Conservation (phyloP, 805 yeast species). For the Starmerella powellii region DNA sequence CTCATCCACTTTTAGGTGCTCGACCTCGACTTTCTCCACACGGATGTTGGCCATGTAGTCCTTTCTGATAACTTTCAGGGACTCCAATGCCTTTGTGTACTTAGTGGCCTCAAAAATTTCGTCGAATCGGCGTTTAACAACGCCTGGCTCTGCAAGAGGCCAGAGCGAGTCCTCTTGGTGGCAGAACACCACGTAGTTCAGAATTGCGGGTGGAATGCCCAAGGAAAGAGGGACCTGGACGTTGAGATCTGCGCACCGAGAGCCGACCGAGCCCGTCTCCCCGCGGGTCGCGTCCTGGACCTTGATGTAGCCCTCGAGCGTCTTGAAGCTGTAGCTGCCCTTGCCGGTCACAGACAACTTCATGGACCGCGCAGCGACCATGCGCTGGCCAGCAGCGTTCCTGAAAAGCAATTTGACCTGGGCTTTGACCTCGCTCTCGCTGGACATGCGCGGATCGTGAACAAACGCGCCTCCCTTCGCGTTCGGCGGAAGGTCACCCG, state of each 20-base stretch:
- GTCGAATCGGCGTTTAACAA: constrained; percentile 81
- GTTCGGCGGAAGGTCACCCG: constrained; percentile 93
- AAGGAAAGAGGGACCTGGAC: constrained; percentile 64
- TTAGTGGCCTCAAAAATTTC: constrained; percentile 93
- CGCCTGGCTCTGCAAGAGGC: constrained; percentile 84
- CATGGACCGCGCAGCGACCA: constrained; percentile 81
- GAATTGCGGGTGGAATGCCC: constrained; percentile 78
- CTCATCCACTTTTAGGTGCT: constrained; percentile 61
- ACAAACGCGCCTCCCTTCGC: constrained; percentile 92
- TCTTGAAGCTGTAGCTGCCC: constrained; percentile 63
- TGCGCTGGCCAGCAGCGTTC: constrained; percentile 51
- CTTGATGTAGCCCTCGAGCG: constrained; percentile 72
- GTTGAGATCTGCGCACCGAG: constrained; percentile 77
- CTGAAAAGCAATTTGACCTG: constrained; percentile 82
- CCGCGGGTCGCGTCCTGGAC: background rate
- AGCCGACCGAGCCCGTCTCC: constrained; percentile 31
- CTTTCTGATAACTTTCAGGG: constrained; percentile 60
- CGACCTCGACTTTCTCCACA: constrained; percentile 63
- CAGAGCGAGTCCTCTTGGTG: constrained; percentile 95
- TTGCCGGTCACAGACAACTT: constrained; percentile 51
- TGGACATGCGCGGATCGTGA: constrained; percentile 66
- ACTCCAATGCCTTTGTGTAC: constrained; percentile 80
- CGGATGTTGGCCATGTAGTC: constrained; percentile 67
- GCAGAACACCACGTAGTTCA: constrained; percentile 89
- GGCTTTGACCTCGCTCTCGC: constrained; percentile 68